Percentiles rank a stretch among this genome's conserved stretches.
Conservation (phyloP, 768 basidiomycete genomes). For the Suillus brevipes region DNA sequence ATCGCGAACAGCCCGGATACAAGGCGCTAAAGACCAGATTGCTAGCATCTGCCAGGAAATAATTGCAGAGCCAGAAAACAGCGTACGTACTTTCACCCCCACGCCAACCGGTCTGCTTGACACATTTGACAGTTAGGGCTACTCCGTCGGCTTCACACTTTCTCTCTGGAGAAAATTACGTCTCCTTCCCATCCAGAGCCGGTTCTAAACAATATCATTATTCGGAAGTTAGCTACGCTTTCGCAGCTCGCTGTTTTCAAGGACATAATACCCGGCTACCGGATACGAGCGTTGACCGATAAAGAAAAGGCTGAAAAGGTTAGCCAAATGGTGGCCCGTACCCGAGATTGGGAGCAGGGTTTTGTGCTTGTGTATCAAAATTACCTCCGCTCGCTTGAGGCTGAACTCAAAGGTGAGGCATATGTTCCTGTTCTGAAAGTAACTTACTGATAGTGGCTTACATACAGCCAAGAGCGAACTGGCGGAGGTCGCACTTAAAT, state of each 20-base stretch:
- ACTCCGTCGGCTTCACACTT: constrained; percentile 84
- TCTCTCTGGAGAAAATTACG: constrained; percentile 76
- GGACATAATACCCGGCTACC: constrained; percentile 94
- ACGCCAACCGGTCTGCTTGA: constrained; percentile 6
- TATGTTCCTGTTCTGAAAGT: constrained; percentile 8
- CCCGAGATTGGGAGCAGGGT: constrained; percentile 95
- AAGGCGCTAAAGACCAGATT: constrained; percentile 90
- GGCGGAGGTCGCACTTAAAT: constrained; percentile 69
- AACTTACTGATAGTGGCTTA: constrained; percentile 9
- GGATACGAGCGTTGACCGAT: constrained; percentile 89
- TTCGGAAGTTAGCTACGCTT: constrained; percentile 85
- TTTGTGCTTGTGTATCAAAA: constrained; percentile 85
- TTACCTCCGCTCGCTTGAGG: constrained; percentile 83
- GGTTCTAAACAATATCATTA: constrained; percentile 73
- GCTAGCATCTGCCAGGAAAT: constrained; percentile 93
- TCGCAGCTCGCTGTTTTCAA: constrained; percentile 94
- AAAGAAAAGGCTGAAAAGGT: constrained; percentile 92
- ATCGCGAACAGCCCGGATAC: constrained; percentile 66
- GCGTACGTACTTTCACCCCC: constrained; percentile 52
- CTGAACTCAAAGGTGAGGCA: constrained; percentile 74
- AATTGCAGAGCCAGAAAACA: constrained; percentile 91
- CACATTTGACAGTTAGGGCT: constrained; percentile 68
- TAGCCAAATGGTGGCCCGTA: constrained; percentile 85
- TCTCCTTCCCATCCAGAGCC: constrained; percentile 69
- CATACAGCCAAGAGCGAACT: constrained; percentile 62